Conservation (phyloP, 192 early-diverging fungal species). For the Backusella morwellensis region DNA sequence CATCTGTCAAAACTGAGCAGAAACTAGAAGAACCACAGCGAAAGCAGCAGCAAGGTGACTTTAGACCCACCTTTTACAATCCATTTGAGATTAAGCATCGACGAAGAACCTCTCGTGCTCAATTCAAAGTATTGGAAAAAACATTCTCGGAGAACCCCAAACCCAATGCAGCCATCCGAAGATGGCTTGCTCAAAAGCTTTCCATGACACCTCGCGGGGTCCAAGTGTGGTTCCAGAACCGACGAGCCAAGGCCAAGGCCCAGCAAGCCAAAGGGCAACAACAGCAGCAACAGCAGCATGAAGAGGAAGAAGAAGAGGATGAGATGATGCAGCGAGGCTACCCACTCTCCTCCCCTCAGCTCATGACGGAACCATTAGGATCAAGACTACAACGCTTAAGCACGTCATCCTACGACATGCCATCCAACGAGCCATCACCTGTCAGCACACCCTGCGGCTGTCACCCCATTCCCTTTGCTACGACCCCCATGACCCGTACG, state of each 20-base stretch:
- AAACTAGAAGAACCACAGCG: neutral
- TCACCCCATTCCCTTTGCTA: neutral
- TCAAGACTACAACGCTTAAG: slow-evolving; percentile 2
- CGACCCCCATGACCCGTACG: neutral
- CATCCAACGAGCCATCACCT: neutral
- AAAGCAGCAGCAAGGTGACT: slow-evolving; percentile 38
- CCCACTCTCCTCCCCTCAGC: neutral
- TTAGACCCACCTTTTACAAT: slow-evolving; percentile 74
- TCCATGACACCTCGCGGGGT: slow-evolving; percentile 68
- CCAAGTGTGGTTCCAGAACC: slow-evolving; percentile 89
- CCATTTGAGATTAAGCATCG: slow-evolving; percentile 75
- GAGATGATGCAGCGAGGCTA: neutral
- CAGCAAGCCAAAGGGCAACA: slow-evolving; percentile 27
- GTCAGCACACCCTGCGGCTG: neutral
- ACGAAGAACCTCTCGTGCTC: slow-evolving; percentile 69
- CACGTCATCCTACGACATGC: neutral
- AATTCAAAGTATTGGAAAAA: slow-evolving; percentile 68
- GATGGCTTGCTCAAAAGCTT: slow-evolving; percentile 60
- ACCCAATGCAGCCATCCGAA: slow-evolving; percentile 62
- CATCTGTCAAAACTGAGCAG: neutral
- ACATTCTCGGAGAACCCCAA: slow-evolving; percentile 62
- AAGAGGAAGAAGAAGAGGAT: neutral
- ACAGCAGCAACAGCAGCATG: neutral
- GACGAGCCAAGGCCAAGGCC: slow-evolving; percentile 82
- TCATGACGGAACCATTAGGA: slow-evolving; percentile 6